Evolutionary conservation across 768 basidiomycete genomes (phyloP), one percentile per base, ranked within the genome.

Genomic region (Lentinula aciculospora): DNA sequence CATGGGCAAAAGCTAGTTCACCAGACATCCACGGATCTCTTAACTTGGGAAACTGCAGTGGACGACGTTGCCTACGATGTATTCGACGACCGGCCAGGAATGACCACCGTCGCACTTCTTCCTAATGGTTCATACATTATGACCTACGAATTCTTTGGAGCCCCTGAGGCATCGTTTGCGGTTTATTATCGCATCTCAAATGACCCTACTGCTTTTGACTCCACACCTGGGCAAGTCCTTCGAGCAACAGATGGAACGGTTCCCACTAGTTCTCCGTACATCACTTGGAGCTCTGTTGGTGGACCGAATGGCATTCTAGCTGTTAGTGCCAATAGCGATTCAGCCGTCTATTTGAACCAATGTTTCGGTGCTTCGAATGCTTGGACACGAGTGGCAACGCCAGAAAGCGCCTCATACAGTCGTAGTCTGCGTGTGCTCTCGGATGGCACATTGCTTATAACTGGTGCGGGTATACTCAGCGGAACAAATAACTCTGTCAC

Each of bases 1-100:
- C 58, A 62, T 46, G 64, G 64, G 8, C 62, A 65, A 55, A 65
- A 65, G 40, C 27, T 62, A n/a, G 61, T 40, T 13, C 63, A 65
- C 47, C 64, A 63, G 42, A 55, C 53, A 3, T 44, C 63, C 25
- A 31, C 50, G 9, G 47, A 63, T 46, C 63, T 63, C 12, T 46
- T 55, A 23, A 62, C 32, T 47, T 65, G 64, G 63, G 61, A 55
- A 12, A 27, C 62, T 29, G 29, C 60, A 2, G 63, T 62, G 25
- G 46, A 63, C 51, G 63, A 65, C 50, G 62, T 62, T 25, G 60
- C 59, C 2, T 39, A 60, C 31, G 46, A 57, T 15, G 57, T 56
- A 10, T 65, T 58, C 54, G 40, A 57, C 46, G 57, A 50, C n/a
- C 62, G 64, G 21, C 64, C 63, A 13, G 64, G 64, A 5, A 65